phyloP scores from a whole-genome alignment of 371 early-diverging fungal species.

The Mucor irregularis region DNA sequence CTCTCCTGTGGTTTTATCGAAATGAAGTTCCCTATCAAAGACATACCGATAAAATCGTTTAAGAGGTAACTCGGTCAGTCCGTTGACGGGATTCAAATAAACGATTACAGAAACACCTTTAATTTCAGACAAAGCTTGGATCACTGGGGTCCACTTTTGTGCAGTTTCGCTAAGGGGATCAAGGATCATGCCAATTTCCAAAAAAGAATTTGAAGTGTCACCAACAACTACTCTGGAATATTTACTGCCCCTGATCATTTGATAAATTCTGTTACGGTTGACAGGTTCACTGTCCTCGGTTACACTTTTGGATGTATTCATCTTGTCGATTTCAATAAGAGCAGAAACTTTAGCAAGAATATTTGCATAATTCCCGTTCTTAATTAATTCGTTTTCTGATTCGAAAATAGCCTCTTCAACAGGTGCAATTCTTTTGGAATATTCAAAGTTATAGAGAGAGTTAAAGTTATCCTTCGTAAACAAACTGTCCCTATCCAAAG shows the following conservation, averaged over 20 bases:
- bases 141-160: slow-evolving; percentile 73
- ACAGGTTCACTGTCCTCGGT: slow-evolving; percentile 13
- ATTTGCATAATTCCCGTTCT: slow-evolving; percentile 11
- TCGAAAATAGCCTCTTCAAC: slow-evolving; percentile 28
- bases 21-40: slow-evolving; percentile 60
- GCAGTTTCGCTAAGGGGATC: slow-evolving; percentile 78
- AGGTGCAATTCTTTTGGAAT: slow-evolving; percentile 35
- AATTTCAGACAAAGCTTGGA: slow-evolving; percentile 61
- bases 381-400: background rate
- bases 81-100: slow-evolving; percentile 56
- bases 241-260: slow-evolving; percentile 8
- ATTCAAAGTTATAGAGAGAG: slow-evolving; percentile 49
- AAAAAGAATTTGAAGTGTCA: slow-evolving; percentile 35
- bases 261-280: slow-evolving; percentile 30
- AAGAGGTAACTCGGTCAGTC: slow-evolving; percentile 65
- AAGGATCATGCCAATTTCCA: slow-evolving; percentile 67
- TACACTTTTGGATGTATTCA: slow-evolving; percentile 7
- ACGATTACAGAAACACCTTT: slow-evolving; percentile 65
- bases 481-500: slow-evolving; percentile 31
- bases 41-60: slow-evolving; percentile 91
- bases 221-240: slow-evolving; percentile 38
- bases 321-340: slow-evolving; percentile 35
- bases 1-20: slow-evolving; percentile 50
- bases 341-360: slow-evolving; percentile 20
- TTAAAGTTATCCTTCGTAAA: slow-evolving; percentile 57